phyloP scores from a whole-genome alignment of 1,139 yeast genomes.

The Komagataea norvegica region DNA sequence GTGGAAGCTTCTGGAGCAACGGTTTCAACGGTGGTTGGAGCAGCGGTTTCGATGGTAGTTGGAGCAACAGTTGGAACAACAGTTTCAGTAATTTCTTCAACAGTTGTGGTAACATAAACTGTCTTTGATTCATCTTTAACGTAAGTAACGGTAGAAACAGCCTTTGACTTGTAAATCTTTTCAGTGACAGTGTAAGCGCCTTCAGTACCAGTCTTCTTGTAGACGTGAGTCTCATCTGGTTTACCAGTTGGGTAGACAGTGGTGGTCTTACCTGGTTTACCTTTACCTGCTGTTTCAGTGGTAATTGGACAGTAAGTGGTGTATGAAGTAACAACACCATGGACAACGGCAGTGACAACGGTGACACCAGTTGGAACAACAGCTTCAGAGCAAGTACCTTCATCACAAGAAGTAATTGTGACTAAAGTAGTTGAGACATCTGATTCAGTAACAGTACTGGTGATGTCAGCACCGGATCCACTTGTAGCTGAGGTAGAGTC shows the following conservation, averaged over 20 bases:
- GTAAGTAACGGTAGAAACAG: too few relatives aligned
- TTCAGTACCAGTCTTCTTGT: too few relatives aligned
- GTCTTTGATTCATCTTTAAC: too few relatives aligned
- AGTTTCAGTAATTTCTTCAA: not conserved
- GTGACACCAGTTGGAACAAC: conserved; percentile 40
- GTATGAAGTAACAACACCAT: conserved; percentile 26
- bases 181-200: too few relatives aligned
- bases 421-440: conserved; percentile 27
- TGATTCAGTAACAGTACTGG: conserved; percentile 21
- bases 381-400: conserved; percentile 32
- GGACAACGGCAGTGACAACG: conserved; percentile 33
- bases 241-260: too few relatives aligned
- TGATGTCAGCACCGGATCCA: conserved; percentile 1
- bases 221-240: too few relatives aligned
- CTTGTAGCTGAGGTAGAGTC: not conserved
- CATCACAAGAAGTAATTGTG: conserved; percentile 43
- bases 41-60: not conserved
- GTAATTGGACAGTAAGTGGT: conserved; percentile 32
- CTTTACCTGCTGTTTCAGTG: too few relatives aligned
- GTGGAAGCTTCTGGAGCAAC: not conserved
- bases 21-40: not conserved
- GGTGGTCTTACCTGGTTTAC: too few relatives aligned
- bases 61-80: not conserved
- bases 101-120: too few relatives aligned
- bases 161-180: too few relatives aligned